A percentile compares a stretch with the other conserved stretches of the same genome.
phyloP scores from a whole-genome alignment of 2,329 filamentous ascomycete species.

The Venturia asperata region DNA sequence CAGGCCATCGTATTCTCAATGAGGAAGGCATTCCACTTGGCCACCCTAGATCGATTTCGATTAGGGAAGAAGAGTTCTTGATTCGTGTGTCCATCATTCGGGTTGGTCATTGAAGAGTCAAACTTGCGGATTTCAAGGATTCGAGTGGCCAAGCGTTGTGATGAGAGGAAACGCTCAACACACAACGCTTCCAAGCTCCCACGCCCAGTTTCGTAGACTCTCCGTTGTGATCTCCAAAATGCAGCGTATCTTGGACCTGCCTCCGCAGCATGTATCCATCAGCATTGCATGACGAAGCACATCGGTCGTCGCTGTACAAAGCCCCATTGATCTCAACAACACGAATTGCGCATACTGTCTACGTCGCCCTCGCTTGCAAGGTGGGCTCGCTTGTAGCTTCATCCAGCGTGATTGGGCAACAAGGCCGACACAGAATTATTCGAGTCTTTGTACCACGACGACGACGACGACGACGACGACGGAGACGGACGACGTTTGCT shows the following conservation, averaged over 20 bases:
- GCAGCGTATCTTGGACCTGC: background rate
- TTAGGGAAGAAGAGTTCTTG: background rate
- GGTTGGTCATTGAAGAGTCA: constrained; percentile 4
- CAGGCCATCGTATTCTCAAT: background rate
- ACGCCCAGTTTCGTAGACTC: background rate
- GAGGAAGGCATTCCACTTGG: background rate
- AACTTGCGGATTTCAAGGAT: background rate
- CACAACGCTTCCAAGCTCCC: background rate
- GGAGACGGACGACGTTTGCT: background rate
- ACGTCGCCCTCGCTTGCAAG: constrained; percentile 8
- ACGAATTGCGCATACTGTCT: background rate
- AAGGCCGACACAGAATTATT: background rate
- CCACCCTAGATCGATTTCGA: background rate
- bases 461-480: constrained; percentile 2
- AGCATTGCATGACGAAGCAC: background rate
- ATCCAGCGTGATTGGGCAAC: background rate
- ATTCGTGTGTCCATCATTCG: background rate
- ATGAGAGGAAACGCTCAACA: background rate
- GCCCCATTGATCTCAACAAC: background rate
- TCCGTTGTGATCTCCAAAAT: background rate
- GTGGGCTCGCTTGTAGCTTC: constrained; percentile 4
- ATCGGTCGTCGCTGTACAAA: constrained; percentile 1
- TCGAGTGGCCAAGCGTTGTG: background rate
- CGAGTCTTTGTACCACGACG: constrained; percentile 1
- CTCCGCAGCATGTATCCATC: background rate